phyloP scores from a whole-genome alignment of 352 stramenopile genomes.

The Pythium vanterpoolii region DNA sequence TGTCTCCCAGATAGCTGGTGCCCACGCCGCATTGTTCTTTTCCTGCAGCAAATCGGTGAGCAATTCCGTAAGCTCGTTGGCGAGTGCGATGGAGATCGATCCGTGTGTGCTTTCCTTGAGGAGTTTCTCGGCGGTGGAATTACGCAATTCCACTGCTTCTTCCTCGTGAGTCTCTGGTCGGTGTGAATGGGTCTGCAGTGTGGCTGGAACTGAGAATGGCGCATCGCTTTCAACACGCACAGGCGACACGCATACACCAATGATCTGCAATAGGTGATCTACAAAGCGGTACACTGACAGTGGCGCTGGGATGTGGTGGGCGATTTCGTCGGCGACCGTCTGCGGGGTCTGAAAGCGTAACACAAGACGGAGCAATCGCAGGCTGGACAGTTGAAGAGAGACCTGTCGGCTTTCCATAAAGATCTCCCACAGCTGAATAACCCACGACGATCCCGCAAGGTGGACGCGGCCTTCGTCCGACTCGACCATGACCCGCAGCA shows the following conservation, averaged over 20 bases:
- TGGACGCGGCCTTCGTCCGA: slow-evolving; percentile 23
- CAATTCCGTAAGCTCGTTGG: slow-evolving; percentile 10
- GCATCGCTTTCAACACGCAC: too few relatives aligned
- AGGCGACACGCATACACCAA: slow-evolving; percentile 9
- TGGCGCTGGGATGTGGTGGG: background rate
- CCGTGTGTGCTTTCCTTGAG: slow-evolving; percentile 1
- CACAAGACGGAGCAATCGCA: slow-evolving; percentile 16
- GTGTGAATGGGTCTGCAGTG: background rate
- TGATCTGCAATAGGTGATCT: slow-evolving; percentile 4
- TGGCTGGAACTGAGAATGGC: background rate
- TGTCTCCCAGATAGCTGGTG: background rate
- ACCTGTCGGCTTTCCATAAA: slow-evolving; percentile 5
- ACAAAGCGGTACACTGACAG: background rate
- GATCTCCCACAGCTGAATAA: slow-evolving; percentile 15
- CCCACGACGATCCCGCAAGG: slow-evolving; percentile 15
- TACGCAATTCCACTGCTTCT: background rate
- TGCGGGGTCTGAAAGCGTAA: slow-evolving; percentile 7
- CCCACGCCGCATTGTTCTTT: background rate
- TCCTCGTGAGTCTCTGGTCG: too few relatives aligned
- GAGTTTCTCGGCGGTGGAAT: slow-evolving; percentile 4
- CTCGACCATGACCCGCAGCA: slow-evolving; percentile 17
- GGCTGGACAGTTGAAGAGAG: slow-evolving; percentile 6
- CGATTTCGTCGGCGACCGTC: background rate
- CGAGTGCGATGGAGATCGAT: background rate
- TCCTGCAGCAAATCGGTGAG: background rate